These are phyloP conservation scores for Fusarium dlaminii DNA, from an alignment of 2,329 filamentous ascomycete species.

Conservation along the genomic window DNA sequence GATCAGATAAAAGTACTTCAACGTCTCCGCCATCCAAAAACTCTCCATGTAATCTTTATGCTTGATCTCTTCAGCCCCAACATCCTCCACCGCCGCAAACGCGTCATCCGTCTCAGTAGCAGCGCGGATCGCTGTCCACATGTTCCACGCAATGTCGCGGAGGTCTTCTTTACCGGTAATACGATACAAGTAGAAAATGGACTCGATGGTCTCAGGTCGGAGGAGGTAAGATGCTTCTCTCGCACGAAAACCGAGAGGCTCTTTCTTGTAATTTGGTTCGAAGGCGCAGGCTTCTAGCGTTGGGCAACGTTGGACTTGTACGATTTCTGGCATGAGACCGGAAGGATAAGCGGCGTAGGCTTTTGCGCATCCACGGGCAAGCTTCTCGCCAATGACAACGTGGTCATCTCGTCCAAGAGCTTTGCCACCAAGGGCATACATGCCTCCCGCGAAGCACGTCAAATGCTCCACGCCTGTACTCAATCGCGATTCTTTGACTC, in stretches of 20 bases:
- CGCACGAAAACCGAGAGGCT: slow-evolving; percentile 30
- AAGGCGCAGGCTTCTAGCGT: slow-evolving; percentile 39
- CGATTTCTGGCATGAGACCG: slow-evolving; percentile 71
- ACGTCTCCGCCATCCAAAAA: slow-evolving; percentile 78
- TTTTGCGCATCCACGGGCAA: slow-evolving; percentile 72
- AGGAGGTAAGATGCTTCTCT: slow-evolving; percentile 31
- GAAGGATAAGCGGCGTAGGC: slow-evolving; percentile 65
- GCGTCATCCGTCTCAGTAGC: slow-evolving; percentile 69
- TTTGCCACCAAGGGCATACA: slow-evolving; percentile 69
- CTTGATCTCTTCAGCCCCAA: slow-evolving; percentile 59
- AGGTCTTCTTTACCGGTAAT: slow-evolving; percentile 74
- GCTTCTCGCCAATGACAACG: slow-evolving; percentile 63
- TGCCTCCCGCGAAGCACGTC: slow-evolving; percentile 72
- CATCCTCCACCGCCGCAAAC: slow-evolving; percentile 72
- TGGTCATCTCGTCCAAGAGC: slow-evolving; percentile 62
- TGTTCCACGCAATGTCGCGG: slow-evolving; percentile 75
- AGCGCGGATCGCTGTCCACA: slow-evolving; percentile 72
- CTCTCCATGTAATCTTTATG: slow-evolving; percentile 71
- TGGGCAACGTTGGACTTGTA: slow-evolving; percentile 56
- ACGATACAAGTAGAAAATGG: slow-evolving; percentile 80
- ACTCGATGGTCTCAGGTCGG: slow-evolving; percentile 74
- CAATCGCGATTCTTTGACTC: slow-evolving; percentile 40
- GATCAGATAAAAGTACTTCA: slow-evolving; percentile 80
- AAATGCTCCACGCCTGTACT: slow-evolving; percentile 61
- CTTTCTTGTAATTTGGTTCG: background rate